phyloP scores from a whole-genome alignment of 345 rosid species.

The Brassica carinata region DNA sequence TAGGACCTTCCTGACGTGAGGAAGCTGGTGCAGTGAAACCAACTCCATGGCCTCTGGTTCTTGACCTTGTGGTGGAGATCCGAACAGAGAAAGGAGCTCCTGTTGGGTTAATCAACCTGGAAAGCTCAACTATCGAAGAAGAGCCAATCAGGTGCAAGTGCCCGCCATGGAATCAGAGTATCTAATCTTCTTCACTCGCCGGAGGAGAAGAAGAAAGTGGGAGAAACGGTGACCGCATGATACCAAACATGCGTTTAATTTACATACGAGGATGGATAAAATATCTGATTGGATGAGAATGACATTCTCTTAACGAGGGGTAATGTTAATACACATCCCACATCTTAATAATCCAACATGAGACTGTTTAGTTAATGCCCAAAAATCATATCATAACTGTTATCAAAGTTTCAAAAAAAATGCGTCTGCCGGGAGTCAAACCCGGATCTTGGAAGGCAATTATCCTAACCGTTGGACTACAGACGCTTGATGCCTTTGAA shows the following conservation, averaged over 20 bases:
- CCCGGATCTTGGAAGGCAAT: conserved; percentile 92
- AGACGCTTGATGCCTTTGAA: conserved; percentile 24
- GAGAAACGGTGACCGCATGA: conserved; percentile 32
- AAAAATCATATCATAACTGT: no score
- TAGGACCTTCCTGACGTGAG: conserved; percentile 12
- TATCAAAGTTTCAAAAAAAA: no score
- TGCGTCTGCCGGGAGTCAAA: conserved; percentile 94
- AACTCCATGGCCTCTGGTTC: conserved; percentile 20
- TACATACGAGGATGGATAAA: no score
- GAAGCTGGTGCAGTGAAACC: conserved; percentile 39
- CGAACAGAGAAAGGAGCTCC: conserved; percentile 57
- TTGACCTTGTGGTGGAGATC: conserved; percentile 34
- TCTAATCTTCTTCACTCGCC: conserved; percentile 15
- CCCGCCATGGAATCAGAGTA: conserved; percentile 52
- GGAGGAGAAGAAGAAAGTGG: not conserved
- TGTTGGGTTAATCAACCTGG: conserved; percentile 41
- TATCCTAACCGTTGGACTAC: conserved; percentile 66
- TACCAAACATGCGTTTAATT: conserved; percentile 8
- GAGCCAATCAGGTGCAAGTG: conserved; percentile 45
- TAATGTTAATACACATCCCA: not conserved
- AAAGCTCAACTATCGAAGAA: conserved; percentile 41
- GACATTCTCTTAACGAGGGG: not conserved
- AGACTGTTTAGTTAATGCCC: not conserved
- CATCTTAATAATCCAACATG: not conserved
- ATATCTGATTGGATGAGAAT: not conserved